phyloP scores from a whole-genome alignment of 1,284 basidiomycete species.

The Cutaneotrichosporon sp. region DNA sequence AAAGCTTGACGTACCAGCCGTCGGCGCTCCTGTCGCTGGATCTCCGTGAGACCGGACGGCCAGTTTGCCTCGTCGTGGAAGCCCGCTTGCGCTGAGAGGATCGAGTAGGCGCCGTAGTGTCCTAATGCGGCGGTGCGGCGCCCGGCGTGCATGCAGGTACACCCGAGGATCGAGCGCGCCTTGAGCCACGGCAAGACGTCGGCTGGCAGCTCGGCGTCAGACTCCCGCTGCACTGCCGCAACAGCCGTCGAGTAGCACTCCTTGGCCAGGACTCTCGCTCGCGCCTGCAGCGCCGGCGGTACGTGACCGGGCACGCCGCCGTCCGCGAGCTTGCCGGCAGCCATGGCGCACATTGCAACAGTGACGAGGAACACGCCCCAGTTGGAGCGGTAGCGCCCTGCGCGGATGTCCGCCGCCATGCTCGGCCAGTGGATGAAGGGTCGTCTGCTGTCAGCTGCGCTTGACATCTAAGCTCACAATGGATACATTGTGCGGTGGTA shows the following conservation, averaged over 20 bases:
- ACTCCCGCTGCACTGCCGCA: neutral
- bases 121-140: neutral
- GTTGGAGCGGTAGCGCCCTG: neutral
- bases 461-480: neutral
- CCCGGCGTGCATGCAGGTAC: neutral
- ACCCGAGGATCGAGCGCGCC: neutral
- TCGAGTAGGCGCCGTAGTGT: constrained; percentile 1
- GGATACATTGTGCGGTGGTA: constrained; percentile 2
- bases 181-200: neutral
- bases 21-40: constrained; percentile 4
- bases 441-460: neutral
- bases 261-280: neutral
- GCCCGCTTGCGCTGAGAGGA: neutral
- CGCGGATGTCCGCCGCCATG: neutral
- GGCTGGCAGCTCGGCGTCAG: neutral
- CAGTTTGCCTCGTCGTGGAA: constrained; percentile 4
- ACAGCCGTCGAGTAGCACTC: constrained; percentile 1
- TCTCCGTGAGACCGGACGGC: neutral
- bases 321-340: constrained; percentile 1
- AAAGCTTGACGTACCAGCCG: neutral
- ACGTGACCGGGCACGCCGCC: neutral
- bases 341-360: constrained; percentile 1
- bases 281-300: neutral
- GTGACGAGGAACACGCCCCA: constrained; percentile 1
- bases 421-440: constrained; percentile 7